These are phyloP conservation scores for Cystobasidium sp. DNA, from an alignment of 1,284 basidiomycete species.

Conservation along the genomic window DNA sequence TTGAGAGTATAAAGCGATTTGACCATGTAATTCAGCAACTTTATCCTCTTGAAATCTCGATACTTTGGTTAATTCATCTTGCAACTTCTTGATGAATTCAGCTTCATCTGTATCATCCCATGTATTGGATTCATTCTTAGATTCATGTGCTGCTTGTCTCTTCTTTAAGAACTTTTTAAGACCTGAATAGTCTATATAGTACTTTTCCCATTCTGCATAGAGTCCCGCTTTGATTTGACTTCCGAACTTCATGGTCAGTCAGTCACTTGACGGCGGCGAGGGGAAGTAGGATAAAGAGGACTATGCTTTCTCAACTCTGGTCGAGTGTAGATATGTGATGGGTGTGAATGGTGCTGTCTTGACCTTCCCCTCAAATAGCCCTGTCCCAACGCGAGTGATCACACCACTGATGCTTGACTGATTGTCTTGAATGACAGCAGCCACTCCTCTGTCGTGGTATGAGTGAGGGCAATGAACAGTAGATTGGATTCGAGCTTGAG, in stretches of 20 bases:
- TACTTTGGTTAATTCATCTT: constrained; percentile 90
- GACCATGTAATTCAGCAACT: constrained; percentile 60
- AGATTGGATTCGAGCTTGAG: too few relatives aligned
- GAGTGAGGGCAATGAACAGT: too few relatives aligned
- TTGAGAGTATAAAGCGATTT: constrained; percentile 22
- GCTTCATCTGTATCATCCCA: constrained; percentile 82
- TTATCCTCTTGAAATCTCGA: constrained; percentile 93
- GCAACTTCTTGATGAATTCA: constrained; percentile 77
- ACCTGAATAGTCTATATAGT: constrained; percentile 77
- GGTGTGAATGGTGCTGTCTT: too few relatives aligned
- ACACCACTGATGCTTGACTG: too few relatives aligned
- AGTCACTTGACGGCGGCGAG: background rate
- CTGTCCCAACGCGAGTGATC: too few relatives aligned
- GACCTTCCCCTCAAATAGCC: too few relatives aligned
- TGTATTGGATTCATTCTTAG: constrained; percentile 55
- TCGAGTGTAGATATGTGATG: too few relatives aligned
- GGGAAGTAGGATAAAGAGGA: background rate
- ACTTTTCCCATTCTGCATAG: constrained; percentile 86
- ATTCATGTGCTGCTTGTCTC: constrained; percentile 62
- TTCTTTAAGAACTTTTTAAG: constrained; percentile 90
- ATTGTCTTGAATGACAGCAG: too few relatives aligned
- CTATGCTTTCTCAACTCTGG: background rate
- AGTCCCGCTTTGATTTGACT: constrained; percentile 69
- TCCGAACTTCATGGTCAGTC: constrained; percentile 47
- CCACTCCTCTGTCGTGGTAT: too few relatives aligned